Evolutionary conservation across 768 basidiomycete species (phyloP), one percentile per base, ranked within the genome.

Genomic region (Trametes coccinea): DNA sequence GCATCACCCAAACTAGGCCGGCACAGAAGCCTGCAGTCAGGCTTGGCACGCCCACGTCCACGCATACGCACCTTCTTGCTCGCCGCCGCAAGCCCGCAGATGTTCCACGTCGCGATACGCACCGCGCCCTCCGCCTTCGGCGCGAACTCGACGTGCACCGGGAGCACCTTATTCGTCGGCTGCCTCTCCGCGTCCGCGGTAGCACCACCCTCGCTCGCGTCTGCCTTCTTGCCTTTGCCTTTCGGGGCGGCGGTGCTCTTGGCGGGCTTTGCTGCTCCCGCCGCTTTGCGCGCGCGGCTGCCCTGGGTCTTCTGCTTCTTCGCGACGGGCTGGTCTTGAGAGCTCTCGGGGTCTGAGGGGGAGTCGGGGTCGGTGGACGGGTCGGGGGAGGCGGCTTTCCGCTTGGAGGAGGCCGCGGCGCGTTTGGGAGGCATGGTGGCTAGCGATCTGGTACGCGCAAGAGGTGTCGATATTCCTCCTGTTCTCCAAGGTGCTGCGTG

Each of bases 81-180:
- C 59, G 87, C 84, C 0, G 91, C 82, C 37, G 85, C 85, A 53
- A 91, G 75, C 4, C 93, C 88, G 64, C 87, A 90, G 5, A 95
- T 82, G 70, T 94, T 94, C 90, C 90, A 94, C 4, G 88, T 73
- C 14, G 82, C 82, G 31, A 95, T 76, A 14, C 86, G 79, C 40
- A 84, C 62, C 5, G 83, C 79, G 5, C 81, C 80, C 17, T 74
- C 68, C 31, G 56, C 66, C 51, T 81, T 82, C 5, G 79, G 76
- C 29, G 86, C 82, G 67, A 91, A 86, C 7, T 69, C 60, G 50
- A 92, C 86, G 39, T 77, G 73, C 22, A 76, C 79, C n/a, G 91
- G 91, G 4, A 92, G 67, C 5, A 82, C 81, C 70, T 85, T 90
- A 72, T 93, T 93, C 53, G 82, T 91, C 39, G 89, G 89, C 67